Base-by-base conservation (phyloP, 352 stramenopile species). In the Pythium phragmitis region DNA sequence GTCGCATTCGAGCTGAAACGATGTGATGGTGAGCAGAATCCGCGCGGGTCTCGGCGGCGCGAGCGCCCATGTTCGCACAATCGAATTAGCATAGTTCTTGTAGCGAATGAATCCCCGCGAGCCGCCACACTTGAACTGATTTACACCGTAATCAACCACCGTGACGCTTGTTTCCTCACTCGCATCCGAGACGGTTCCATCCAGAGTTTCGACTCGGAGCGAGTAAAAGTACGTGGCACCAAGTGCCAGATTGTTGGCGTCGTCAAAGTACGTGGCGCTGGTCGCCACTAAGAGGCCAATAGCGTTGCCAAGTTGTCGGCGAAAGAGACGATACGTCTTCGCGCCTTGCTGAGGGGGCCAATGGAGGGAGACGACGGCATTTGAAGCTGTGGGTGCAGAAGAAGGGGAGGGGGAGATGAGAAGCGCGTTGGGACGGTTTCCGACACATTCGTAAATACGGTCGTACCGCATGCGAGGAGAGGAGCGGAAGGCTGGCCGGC, bases 1-100 rank as follows among this genome's bases (percentile, higher is more conserved):
- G 43, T 87, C 68, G 36, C 81, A 90, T 46, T 90, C 81, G 7
- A 90, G 69, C 57, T 67, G 78, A 59, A 90, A 90, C 11, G 50
- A 61, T 0, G 73, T 75, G 7, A 88, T 56, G 64, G 72, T 85
- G 30, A 89, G 68, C 16, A 70, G 13, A 26, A 86, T 45, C 0
- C 61, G 60, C 0, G 63, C 47, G 19, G 76, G 64, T 12, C 53
- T 49, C 3, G 48, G 19, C 9, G 70, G 75, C 7, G 47, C 55
- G 19, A 89, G 76, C 6, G 65, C 76, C 78, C 80, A 89, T n/a
- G 54, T 61, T 11, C 76, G 73, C 4, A 56, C 26, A 23, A 69
- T 69, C 0, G 42, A 57, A 30, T 87, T 79, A 0, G 56, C 42
- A 30, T 89, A 89, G 45, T 78, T 68, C 4, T 68, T 34, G 37